Evolutionary conservation across 805 yeast species (phyloP), one percentile per base, ranked within the genome.

Genomic region (Wickerhamiella spandovensis): DNA sequence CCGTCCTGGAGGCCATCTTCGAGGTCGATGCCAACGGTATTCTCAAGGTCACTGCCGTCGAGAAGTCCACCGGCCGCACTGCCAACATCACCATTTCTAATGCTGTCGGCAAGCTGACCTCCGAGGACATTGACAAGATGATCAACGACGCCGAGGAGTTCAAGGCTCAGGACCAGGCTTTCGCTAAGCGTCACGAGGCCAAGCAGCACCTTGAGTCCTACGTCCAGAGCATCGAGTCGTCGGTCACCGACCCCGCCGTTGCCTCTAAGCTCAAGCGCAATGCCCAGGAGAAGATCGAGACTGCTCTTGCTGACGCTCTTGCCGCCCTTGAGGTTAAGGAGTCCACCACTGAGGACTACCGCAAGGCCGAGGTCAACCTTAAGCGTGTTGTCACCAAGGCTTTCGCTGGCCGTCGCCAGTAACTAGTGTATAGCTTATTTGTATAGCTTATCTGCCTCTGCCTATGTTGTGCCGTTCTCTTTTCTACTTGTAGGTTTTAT

Each of bases 301-400:
- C 88, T 71, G 96, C 97, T 75, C 81, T 90, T 68, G 85, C 97
- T 64, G 97, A 90, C 67, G 97, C 97, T 72, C 75, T 90, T 77
- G 94, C 95, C 67, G 89, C 97, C 72, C 84, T 90, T 70, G 95
- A 89, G 78, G 77, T 92, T 60, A 95, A 90, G 78, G 97, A 92
- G 64, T 79, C 96, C 56, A 68, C 94, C 65, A 90, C 96, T 71
- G 98, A 92, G 70, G 97, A 89, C 75, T 81, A 77, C 79, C 86
- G 97, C 84, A 92, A 87, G 84, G 97, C 98, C 69, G 97, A 92
- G 81, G 87, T 92, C 72, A 82, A 88, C 73, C 85, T 92, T 73
- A 92, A 92, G 88, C 86, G 98, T 76, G 96, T 90, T 69, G 97
- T 90, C 72, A 90, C 96, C 80, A 90, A 88, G 81, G 97, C 97